Evolutionary conservation across 208 protist species (phyloP).

Genomic region (Acanthamoeba royreba): DNA sequence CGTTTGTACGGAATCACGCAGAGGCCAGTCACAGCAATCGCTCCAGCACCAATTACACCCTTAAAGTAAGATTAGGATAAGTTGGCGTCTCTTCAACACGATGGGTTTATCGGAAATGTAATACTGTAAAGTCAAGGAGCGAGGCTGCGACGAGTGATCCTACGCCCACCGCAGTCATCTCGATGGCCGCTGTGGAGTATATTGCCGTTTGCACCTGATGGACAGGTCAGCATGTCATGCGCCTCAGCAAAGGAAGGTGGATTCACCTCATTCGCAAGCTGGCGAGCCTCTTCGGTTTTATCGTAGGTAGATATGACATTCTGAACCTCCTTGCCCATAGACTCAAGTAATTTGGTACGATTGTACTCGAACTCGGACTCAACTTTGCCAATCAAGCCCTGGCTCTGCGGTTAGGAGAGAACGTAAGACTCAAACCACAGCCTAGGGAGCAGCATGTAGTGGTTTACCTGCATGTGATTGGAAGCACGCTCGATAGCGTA

Average conservation of each 20-base stretch:
- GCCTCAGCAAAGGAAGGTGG: background rate
- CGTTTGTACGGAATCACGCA: constrained; percentile 47
- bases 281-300: constrained; percentile 22
- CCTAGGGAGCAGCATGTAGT: too few species aligned
- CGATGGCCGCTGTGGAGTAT: constrained; percentile 41
- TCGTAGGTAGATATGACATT: constrained; percentile 24
- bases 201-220: constrained; percentile 33
- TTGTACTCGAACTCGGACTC: constrained; percentile 17
- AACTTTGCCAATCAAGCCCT: background rate
- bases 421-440: background rate
- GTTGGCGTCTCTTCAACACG: too few species aligned
- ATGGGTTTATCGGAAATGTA: background rate
- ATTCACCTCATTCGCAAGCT: background rate
- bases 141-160: constrained; percentile 41
- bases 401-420: background rate
- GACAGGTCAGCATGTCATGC: background rate
- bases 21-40: constrained; percentile 48
- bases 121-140: constrained; percentile 45
- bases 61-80: background rate
- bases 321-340: background rate
- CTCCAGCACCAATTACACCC: constrained; percentile 51
- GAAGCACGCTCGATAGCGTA: background rate
- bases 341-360: background rate
- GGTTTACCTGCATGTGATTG: background rate
- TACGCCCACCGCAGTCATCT: constrained; percentile 51